Evolutionary conservation across 2,329 filamentous ascomycete genomes (phyloP), one percentile per base, ranked within the genome.

Genomic region (Penicillium janthinellum): DNA sequence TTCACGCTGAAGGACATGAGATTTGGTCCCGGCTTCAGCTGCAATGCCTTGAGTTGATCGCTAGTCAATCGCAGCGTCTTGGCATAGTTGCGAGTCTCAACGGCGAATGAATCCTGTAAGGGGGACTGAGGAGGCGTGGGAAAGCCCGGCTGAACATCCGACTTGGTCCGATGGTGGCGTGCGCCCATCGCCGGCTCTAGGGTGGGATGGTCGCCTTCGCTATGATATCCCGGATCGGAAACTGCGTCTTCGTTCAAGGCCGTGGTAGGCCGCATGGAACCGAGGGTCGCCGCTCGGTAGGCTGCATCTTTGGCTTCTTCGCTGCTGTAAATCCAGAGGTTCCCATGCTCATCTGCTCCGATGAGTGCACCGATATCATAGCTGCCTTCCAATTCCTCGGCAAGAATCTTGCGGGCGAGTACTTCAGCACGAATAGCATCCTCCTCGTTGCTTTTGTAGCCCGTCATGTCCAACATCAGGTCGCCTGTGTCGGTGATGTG

Each of bases 281-380:
- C 80, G 60, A 87, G 73, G 1, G 79, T 78, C 2, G 83, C 81
- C 68, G 83, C 82, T 39, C 89, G 88, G 79, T 89, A 89, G 35
- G 94, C 94, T 6, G 90, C 90, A 69, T 95, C 90, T 72, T 97
- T 98, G 25, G 95, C 92, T 71, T 96, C 93, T 75, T 98, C 93
- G 69, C 93, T 98, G 78, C 92, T 95, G 79, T 99, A 99, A 66
- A 99, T 98, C 94, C 95, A 98, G n/a, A 99, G 83, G 70, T 99
- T 99, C 6, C 95, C 95, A 60, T 95, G 88, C 71, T 96, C 92
- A 72, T 99, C 95, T 47, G 95, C 94, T 12, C 93, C 95, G 68
- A 99, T 96, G 34, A 99, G 83, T 1, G 94, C 90, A 5, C 95
- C 95, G 68, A 99, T 96, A 73, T 99, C 95, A 75, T 97, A 97